Conservation (phyloP, 2,329 filamentous ascomycete genomes). For the Curvularia sp. region DNA sequence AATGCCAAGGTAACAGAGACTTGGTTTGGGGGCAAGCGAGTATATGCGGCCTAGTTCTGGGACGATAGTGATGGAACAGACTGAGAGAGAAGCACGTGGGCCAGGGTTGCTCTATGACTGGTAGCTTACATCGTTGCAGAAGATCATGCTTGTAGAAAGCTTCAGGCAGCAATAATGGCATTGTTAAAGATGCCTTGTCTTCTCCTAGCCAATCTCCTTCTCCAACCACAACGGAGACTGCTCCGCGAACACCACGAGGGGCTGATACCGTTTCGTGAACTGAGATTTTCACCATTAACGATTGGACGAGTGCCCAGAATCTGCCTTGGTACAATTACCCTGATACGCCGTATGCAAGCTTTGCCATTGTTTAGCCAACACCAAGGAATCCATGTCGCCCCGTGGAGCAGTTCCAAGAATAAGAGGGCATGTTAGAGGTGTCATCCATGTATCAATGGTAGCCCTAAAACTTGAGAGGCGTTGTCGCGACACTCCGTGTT, state of each 20-base stretch:
- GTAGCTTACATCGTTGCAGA: background rate
- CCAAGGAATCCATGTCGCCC: background rate
- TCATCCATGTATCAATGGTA: conserved; percentile 30
- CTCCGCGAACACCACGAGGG: background rate
- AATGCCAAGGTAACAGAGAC: conserved; percentile 59
- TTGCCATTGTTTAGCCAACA: background rate
- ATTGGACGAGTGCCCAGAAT: background rate
- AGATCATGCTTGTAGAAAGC: background rate
- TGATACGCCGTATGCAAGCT: background rate
- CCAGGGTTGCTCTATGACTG: background rate
- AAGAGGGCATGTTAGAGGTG: background rate
- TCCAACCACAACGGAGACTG: background rate
- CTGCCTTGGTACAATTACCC: background rate
- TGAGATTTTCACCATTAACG: background rate
- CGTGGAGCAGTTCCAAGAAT: background rate
- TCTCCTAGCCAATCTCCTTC: background rate
- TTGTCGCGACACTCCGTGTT: conserved; percentile 24
- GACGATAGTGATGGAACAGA: background rate
- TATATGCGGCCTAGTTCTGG: conserved; percentile 24
- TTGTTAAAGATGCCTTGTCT: background rate
- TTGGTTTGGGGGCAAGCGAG: conserved; percentile 58
- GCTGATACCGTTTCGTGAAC: background rate
- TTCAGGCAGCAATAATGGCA: background rate
- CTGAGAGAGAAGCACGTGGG: background rate
- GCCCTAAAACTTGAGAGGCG: conserved; percentile 23